phyloP scores from a whole-genome alignment of 2,329 filamentous ascomycete genomes.

The Aspergillus intermedius region DNA sequence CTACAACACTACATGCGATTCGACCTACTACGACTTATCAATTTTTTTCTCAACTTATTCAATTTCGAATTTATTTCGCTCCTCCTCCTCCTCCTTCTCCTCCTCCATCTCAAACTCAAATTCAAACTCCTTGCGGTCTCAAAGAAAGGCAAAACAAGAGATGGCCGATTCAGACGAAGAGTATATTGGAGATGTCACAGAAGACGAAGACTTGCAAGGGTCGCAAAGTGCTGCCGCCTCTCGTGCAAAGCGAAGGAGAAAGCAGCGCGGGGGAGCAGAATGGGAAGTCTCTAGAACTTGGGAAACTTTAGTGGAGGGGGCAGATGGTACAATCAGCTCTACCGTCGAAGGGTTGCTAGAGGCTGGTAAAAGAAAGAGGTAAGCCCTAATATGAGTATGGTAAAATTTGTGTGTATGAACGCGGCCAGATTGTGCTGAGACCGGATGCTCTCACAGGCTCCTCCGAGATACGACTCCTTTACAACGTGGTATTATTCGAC shows the following conservation, averaged over 20 bases:
- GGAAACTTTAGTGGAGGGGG: conserved; percentile 70
- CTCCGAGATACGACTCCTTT: conserved; percentile 90
- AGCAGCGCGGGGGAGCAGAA: conserved; percentile 33
- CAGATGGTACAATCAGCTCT: conserved; percentile 68
- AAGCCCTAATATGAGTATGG: conserved; percentile 13
- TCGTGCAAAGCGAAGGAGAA: conserved; percentile 30
- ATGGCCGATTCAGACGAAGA: conserved; percentile 48
- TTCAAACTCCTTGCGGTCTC: neutral
- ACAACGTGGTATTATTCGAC: conserved; percentile 95
- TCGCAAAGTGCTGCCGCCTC: conserved; percentile 21
- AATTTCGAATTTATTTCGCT: neutral
- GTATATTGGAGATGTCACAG: conserved; percentile 45
- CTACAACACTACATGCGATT: neutral
- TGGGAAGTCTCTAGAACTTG: conserved; percentile 47
- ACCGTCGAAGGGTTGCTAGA: conserved; percentile 68
- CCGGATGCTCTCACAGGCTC: conserved; percentile 49
- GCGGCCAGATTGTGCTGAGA: conserved; percentile 11
- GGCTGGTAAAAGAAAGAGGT: conserved; percentile 72
- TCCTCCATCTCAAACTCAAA: no score
- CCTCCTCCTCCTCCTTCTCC: no score
- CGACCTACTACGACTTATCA: no score
- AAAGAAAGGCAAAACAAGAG: neutral
- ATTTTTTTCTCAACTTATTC: no score
- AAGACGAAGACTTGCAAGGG: conserved; percentile 34
- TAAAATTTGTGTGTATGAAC: conserved; percentile 1